Base-by-base conservation (phyloP, 768 basidiomycete species). In the Butyriboletus loyo region DNA sequence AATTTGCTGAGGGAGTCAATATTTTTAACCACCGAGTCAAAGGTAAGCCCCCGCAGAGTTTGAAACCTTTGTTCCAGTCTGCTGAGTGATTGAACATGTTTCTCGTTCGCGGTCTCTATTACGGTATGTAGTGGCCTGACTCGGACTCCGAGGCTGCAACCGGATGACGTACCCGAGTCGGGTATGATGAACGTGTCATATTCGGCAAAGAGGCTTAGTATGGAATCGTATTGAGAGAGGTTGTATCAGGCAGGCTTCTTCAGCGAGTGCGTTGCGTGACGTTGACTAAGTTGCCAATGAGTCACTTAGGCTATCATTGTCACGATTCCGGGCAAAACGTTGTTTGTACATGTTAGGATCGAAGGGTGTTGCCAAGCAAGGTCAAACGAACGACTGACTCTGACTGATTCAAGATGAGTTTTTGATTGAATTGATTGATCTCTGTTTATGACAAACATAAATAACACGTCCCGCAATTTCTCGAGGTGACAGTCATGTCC, bases 401-500 rank as follows among this genome's bases (percentile, higher is more conserved):
- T 31, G 4, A 21, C 13, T 38, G 57, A 57, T 22, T 57, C 46
- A 30, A 49, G 41, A 27, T 42, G 24, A n/a, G 24, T 32, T 38
- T 30, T 39, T 21, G 13, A 30, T 41, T 48, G 41, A 47, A n/a
- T n/a, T n/a, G 49, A 31, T 42, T 45, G 52, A 45, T 25, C 50
- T 49, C 43, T 19, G 40, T 40, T 65, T 54, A 45, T 46, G 53
- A 14, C 32, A 46, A n/a, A 41, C 40, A 8, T 27, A 17, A 22
- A 10, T 36, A 46, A 37, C 43, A 7, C 47, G 9, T 32, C 34
- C 19, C 24, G 5, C 28, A 2, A 60, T 42, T 38, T 35, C 45
- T 50, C 53, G 57, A 58, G 28, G 50, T 57, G 46, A 54, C 45
- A 54, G 61, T 57, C 74, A 88, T 88, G 87, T 74, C 77, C 68